These are phyloP conservation scores for Cymbopogon citratus DNA, from an alignment of 176 grass and related monocot genomes.

Conservation along the genomic window DNA sequence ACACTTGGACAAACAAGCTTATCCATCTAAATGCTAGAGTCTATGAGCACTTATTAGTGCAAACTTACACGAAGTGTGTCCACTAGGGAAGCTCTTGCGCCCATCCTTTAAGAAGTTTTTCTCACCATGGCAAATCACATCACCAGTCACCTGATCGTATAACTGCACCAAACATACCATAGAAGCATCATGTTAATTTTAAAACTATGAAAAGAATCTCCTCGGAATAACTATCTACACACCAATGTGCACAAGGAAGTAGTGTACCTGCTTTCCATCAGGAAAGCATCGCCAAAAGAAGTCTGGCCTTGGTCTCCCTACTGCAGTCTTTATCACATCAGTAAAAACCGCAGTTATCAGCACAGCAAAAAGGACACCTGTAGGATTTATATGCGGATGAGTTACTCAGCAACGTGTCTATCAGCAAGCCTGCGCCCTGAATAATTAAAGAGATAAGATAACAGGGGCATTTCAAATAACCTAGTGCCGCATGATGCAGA, in stretches of 20 bases:
- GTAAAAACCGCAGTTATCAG: conserved; percentile 69
- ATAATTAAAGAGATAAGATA: neutral
- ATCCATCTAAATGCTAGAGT: conserved; percentile 2
- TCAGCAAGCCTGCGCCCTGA: neutral
- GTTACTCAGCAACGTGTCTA: neutral
- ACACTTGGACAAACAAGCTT: neutral
- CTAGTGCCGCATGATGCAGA: conserved; percentile 71
- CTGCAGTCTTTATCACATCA: conserved; percentile 53
- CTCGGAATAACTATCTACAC: neutral
- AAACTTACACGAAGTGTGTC: conserved; percentile 85
- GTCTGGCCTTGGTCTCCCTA: conserved; percentile 82
- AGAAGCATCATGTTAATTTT: neutral
- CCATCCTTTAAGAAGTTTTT: conserved; percentile 56
- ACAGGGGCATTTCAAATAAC: conserved; percentile 10
- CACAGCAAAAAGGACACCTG: conserved; percentile 66
- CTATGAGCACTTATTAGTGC: neutral
- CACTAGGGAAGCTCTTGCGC: conserved; percentile 93
- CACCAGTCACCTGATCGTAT: conserved; percentile 63
- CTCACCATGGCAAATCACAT: conserved; percentile 70
- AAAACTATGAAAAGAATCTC: neutral
- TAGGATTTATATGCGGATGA: neutral
- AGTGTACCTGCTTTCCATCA: conserved; percentile 74
- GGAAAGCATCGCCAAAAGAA: conserved; percentile 96
- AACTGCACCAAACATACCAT: conserved; percentile 32
- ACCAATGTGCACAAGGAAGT: neutral